Conservation (phyloP, 2,329 filamentous ascomycete species). For the Hymenoscyphus occultus region DNA sequence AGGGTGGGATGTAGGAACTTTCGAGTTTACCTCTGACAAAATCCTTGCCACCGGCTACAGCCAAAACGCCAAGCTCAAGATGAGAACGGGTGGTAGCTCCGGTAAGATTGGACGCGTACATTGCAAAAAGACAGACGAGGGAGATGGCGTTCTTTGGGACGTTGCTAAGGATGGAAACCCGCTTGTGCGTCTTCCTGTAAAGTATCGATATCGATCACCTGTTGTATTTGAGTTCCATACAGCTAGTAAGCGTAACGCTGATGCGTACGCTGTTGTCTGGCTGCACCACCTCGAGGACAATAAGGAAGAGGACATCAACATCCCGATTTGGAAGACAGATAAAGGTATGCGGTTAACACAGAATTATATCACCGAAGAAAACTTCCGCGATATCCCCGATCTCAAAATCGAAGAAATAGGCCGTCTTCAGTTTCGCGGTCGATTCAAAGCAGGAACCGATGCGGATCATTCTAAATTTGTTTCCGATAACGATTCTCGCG, state of each 20-base stretch:
- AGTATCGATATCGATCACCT: slow-evolving; percentile 85
- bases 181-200: slow-evolving; percentile 73
- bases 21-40: slow-evolving; percentile 74
- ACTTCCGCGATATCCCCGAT: slow-evolving; percentile 66
- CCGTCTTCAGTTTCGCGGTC: slow-evolving; percentile 72
- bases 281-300: slow-evolving; percentile 80
- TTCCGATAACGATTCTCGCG: slow-evolving; percentile 80
- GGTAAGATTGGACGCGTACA: slow-evolving; percentile 63
- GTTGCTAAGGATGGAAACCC: slow-evolving; percentile 49
- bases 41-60: slow-evolving; percentile 64
- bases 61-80: slow-evolving; percentile 65
- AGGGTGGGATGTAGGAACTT: slow-evolving; percentile 93
- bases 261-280: slow-evolving; percentile 81
- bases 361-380: slow-evolving; percentile 85
- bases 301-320: slow-evolving; percentile 70
- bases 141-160: slow-evolving; percentile 59
- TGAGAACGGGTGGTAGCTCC: slow-evolving; percentile 82
- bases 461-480: slow-evolving; percentile 81
- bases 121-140: slow-evolving; percentile 58
- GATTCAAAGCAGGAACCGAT: slow-evolving; percentile 89
- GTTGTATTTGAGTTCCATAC: slow-evolving; percentile 84
- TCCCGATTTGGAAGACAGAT: slow-evolving; percentile 88
- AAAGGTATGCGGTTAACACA: slow-evolving; percentile 75
- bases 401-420: slow-evolving; percentile 78
- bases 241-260: slow-evolving; percentile 63